A percentile compares a stretch with the other conserved stretches of the same genome.
Evolutionary conservation across 495 filamentous ascomycete genomes (phyloP).

Genomic region (Penicillium paradoxum): DNA sequence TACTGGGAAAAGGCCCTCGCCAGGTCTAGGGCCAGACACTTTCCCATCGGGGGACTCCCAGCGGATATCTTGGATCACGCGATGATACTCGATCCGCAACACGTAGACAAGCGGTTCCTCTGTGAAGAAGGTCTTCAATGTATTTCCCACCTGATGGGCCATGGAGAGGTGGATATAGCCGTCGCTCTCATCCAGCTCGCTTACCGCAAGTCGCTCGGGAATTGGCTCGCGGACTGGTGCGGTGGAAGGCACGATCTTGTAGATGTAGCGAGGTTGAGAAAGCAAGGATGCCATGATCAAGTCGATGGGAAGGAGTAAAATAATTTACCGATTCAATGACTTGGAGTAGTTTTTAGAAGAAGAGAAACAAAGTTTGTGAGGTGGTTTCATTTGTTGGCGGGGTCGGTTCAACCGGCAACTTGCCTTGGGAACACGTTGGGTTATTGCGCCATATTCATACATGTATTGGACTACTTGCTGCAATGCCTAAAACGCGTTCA

Average conservation of each 20-base stretch:
- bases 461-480: too few relatives aligned
- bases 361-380: background rate
- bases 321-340: background rate
- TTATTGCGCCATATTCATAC: conserved; percentile 1
- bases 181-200: conserved; percentile 36
- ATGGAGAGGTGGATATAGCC: conserved; percentile 43
- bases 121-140: conserved; percentile 62
- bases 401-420: conserved; percentile 7
- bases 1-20: conserved; percentile 44
- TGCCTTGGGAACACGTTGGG: background rate
- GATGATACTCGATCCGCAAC: conserved; percentile 69
- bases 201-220: conserved; percentile 39
- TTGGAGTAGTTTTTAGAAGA: background rate
- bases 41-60: conserved; percentile 43
- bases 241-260: conserved; percentile 43
- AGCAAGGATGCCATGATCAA: conserved; percentile 22
- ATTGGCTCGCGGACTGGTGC: conserved; percentile 38
- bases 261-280: conserved; percentile 35
- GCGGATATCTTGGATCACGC: conserved; percentile 34
- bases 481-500: too few relatives aligned
- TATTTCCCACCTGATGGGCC: conserved; percentile 38
- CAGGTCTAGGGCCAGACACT: conserved; percentile 36
- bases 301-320: background rate
- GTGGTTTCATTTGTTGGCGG: conserved; percentile 9
- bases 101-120: conserved; percentile 70